A percentile compares a stretch with the other conserved stretches of the same genome.
These are phyloP conservation scores for Nowakowskiella sp. DNA, from an alignment of 192 early-diverging fungal species.

Conservation along the genomic window DNA sequence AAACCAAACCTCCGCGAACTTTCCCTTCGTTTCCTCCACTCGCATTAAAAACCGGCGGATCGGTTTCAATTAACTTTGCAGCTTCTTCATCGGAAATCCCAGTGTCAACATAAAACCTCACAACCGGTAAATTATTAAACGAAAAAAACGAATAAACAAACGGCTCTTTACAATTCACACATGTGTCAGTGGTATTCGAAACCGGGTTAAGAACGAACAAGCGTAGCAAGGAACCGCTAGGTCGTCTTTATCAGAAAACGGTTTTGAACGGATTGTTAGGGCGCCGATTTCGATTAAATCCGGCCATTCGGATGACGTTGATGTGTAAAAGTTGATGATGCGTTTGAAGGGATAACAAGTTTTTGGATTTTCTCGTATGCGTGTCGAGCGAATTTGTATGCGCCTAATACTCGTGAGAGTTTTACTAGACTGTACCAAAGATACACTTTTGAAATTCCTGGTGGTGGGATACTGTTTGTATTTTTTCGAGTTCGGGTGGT, in stretches of 20 bases:
- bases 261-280: conserved; percentile 35
- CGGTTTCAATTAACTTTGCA: conserved; percentile 13
- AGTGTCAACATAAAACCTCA: conserved; percentile 34
- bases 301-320: conserved; percentile 31
- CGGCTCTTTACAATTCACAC: conserved; percentile 37
- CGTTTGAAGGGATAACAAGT: conserved; percentile 14
- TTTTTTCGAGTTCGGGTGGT: neutral
- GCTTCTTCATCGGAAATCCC: conserved; percentile 39
- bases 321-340: too few species aligned
- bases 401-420: conserved; percentile 29
- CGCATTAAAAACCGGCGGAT: neutral
- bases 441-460: conserved; percentile 42
- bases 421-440: conserved; percentile 42
- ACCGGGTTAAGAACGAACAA: conserved; percentile 39
- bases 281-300: conserved; percentile 40
- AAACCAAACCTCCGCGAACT: conserved; percentile 11
- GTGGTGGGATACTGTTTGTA: conserved; percentile 16
- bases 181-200: conserved; percentile 31
- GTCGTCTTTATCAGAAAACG: conserved; percentile 34
- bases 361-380: conserved; percentile 37
- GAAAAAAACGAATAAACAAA: conserved; percentile 45
- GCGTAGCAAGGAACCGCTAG: conserved; percentile 32
- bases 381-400: conserved; percentile 37
- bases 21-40: neutral
- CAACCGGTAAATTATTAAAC: conserved; percentile 42